Evolutionary conservation across 2,329 filamentous ascomycete genomes (phyloP).

Genomic region (Aaosphaeria arxii): DNA sequence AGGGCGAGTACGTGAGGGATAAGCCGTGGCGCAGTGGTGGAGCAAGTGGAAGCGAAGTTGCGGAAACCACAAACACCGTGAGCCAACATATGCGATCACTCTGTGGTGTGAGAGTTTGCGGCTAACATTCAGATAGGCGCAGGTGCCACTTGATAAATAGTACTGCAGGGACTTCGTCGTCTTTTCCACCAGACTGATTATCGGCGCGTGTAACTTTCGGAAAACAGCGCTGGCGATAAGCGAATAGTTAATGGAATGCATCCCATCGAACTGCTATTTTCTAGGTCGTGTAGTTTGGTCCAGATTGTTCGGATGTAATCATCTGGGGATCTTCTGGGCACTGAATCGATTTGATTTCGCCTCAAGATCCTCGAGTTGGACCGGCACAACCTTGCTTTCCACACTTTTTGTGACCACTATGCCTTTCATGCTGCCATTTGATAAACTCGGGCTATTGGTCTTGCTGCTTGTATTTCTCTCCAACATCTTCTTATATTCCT

Average conservation of each 20-base stretch:
- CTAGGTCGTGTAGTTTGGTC: too few species aligned
- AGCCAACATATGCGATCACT: too few species aligned
- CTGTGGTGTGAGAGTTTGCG: too few species aligned
- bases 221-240: too few species aligned
- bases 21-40: conserved; percentile 7
- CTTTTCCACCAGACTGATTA: too few species aligned
- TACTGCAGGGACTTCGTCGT: too few species aligned
- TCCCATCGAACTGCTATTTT: not conserved
- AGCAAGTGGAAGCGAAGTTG: not conserved
- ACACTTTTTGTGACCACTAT: not conserved
- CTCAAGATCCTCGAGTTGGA: not conserved
- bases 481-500: conserved; percentile 3
- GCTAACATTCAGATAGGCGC: too few species aligned
- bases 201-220: too few species aligned
- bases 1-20: conserved; percentile 5
- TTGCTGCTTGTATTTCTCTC: conserved; percentile 1
- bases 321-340: not conserved
- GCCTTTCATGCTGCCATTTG: not conserved
- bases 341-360: not conserved
- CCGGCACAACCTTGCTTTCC: not conserved
- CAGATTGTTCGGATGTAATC: too few species aligned
- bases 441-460: not conserved
- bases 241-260: too few species aligned
- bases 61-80: not conserved
- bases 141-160: too few species aligned